Evolutionary conservation across 1,284 basidiomycete genomes (phyloP).

Genomic region (Tranzscheliella williamsii): DNA sequence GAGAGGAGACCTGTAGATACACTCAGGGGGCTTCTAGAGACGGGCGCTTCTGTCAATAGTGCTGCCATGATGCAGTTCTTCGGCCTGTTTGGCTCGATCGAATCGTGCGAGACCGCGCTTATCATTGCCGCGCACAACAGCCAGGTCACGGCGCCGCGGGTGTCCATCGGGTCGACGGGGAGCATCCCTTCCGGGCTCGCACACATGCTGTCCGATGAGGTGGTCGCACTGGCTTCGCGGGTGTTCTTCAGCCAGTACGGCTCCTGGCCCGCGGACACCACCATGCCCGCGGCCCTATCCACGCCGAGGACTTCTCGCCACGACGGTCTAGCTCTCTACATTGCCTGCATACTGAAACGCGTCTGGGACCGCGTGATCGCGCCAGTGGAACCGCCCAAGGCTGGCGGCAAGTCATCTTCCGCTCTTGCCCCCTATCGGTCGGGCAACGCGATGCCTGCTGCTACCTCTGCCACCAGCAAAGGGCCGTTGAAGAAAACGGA

Average conservation of each 20-base stretch:
- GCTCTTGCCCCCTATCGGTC: slow-evolving; percentile 18
- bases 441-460: not conserved
- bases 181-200: slow-evolving; percentile 12
- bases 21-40: slow-evolving; percentile 65
- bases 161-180: slow-evolving; percentile 19
- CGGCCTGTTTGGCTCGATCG: slow-evolving; percentile 47
- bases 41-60: slow-evolving; percentile 38
- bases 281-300: slow-evolving; percentile 33
- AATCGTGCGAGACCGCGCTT: slow-evolving; percentile 88
- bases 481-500: slow-evolving; percentile 30
- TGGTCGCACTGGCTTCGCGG: slow-evolving; percentile 51
- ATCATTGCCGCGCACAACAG: slow-evolving; percentile 66
- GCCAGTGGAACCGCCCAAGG: slow-evolving; percentile 23
- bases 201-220: slow-evolving; percentile 47
- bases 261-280: slow-evolving; percentile 50
- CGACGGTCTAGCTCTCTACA: slow-evolving; percentile 84
- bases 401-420: slow-evolving; percentile 24
- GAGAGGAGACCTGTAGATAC: slow-evolving; percentile 83
- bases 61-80: slow-evolving; percentile 56
- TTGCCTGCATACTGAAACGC: slow-evolving; percentile 80
- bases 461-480: slow-evolving; percentile 10
- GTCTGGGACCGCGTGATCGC: slow-evolving; percentile 76
- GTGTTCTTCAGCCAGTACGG: slow-evolving; percentile 54
- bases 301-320: slow-evolving; percentile 65
- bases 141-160: slow-evolving; percentile 31